Evolutionary conservation across 768 basidiomycete species (phyloP), one percentile per base, ranked within the genome.

Genomic region (Mycena haematopus): DNA sequence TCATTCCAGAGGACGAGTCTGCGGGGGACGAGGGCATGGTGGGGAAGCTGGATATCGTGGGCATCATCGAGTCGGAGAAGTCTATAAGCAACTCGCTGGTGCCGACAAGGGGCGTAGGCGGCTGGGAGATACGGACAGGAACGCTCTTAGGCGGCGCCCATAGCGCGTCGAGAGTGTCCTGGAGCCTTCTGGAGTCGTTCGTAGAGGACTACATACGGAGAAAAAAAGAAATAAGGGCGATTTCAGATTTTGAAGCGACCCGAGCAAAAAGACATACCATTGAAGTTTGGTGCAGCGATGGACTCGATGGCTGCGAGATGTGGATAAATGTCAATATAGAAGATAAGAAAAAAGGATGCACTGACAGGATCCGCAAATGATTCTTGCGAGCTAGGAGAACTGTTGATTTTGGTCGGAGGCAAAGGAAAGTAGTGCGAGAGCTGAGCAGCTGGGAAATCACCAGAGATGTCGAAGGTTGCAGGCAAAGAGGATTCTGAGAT

Each of bases 401-500:
- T 21, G 40, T 52, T 44, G 21, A 42, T 9, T 46, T 52, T 56
- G 36, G 56, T 51, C 31, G 63, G 63, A 22, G 67, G 63, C 54
- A 65, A 57, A 53, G 64, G 63, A 27, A 65, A 68, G 47, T 52
- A 67, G 38, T 61, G 62, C 49, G 66, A 67, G 46, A 67, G 62
- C 35, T 64, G 60, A 50, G 46, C 46, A 52, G 59, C 46, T 29
- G 55, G 40, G 45, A 46, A 25, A 40, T 70, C 69, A 22, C 57
- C 67, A 19, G 69, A 64, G 19, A 66, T 31, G 29, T 77, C 73
- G 62, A 75, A 74, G 29, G 62, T 72, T 21, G 56, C 56, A 9
- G 73, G 73, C 38, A 74, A 46, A 35, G 65, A 66, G 19, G 70
- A 70, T 40, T 73, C 70, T 31, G 71, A 71, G 44, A 74, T 63